These are phyloP conservation scores for Argentina anserina DNA, from an alignment of 306 rosid species.

Conservation along the genomic window DNA sequence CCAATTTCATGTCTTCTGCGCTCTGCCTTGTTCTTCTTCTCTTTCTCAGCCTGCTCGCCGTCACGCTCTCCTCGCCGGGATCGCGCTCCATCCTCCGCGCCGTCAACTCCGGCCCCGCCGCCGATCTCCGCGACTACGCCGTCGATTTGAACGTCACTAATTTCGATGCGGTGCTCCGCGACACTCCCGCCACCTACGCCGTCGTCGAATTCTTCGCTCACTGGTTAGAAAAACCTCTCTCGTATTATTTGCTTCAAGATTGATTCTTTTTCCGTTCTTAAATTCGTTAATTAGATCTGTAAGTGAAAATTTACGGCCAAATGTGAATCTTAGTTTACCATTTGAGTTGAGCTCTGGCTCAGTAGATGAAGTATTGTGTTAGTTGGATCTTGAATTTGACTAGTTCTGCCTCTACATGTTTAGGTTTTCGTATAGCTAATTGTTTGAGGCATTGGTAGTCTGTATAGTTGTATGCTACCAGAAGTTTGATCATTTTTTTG, in stretches of 20 bases:
- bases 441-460: not conserved
- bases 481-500: slow-evolving; percentile 23
- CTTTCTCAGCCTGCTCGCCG: slow-evolving; percentile 35
- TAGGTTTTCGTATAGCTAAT: not conserved
- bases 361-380: not conserved
- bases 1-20: slow-evolving; percentile 24
- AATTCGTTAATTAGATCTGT: not conserved
- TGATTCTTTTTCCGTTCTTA: not conserved
- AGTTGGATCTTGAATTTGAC: slow-evolving; percentile 1
- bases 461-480: not conserved
- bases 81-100: slow-evolving; percentile 68
- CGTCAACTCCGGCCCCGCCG: slow-evolving; percentile 28
- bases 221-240: slow-evolving; percentile 46
- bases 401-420: not conserved
- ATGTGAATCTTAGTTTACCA: not conserved
- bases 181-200: slow-evolving; percentile 75
- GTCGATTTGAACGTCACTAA: slow-evolving; percentile 67
- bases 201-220: slow-evolving; percentile 84
- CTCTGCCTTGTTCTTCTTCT: slow-evolving; percentile 32
- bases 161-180: slow-evolving; percentile 68
- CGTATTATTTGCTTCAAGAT: not conserved
- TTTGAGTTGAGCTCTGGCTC: not conserved
- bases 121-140: slow-evolving; percentile 59
- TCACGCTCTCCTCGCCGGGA: slow-evolving; percentile 32
- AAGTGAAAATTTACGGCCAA: not conserved